Evolutionary conservation across 1,284 basidiomycete species (phyloP).

Genomic region (Ceratobasidium sp.): DNA sequence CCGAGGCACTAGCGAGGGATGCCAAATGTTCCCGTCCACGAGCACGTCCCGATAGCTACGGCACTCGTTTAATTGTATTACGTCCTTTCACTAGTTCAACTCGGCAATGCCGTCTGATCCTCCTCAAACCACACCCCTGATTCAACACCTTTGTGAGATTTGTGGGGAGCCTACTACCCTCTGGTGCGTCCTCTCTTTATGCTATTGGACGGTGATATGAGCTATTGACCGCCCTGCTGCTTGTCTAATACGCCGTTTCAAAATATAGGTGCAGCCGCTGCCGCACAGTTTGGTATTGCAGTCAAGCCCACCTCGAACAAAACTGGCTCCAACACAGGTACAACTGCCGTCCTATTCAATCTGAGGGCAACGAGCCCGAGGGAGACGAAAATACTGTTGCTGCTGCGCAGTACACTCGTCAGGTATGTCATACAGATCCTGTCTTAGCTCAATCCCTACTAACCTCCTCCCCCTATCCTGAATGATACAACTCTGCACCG

Average conservation of each 20-base stretch:
- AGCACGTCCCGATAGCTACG: constrained; percentile 17
- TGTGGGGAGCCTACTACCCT: constrained; percentile 40
- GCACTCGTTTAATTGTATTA: constrained; percentile 30
- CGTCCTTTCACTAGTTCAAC: constrained; percentile 9
- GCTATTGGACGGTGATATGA: constrained; percentile 30
- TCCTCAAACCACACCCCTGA: constrained; percentile 35
- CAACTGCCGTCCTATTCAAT: constrained; percentile 14
- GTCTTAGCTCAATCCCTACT: not conserved
- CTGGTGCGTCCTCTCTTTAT: constrained; percentile 29
- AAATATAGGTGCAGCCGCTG: constrained; percentile 45
- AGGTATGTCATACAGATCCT: constrained; percentile 23
- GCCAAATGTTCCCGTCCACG: constrained; percentile 31
- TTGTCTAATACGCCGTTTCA: constrained; percentile 33
- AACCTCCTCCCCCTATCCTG: not conserved
- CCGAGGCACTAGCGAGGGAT: constrained; percentile 11
- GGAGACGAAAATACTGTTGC: constrained; percentile 24
- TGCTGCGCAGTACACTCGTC: constrained; percentile 45
- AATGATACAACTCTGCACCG: not conserved
- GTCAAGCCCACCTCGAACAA: constrained; percentile 32
- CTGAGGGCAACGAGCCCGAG: constrained; percentile 17
- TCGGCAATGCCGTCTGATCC: constrained; percentile 42
- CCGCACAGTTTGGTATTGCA: constrained; percentile 34
- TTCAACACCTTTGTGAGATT: constrained; percentile 45
- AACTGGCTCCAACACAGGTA: constrained; percentile 33
- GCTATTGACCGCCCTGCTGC: constrained; percentile 34